Base-by-base conservation (phyloP, 2,329 filamentous ascomycete genomes). In the Calonectria crousiana region DNA sequence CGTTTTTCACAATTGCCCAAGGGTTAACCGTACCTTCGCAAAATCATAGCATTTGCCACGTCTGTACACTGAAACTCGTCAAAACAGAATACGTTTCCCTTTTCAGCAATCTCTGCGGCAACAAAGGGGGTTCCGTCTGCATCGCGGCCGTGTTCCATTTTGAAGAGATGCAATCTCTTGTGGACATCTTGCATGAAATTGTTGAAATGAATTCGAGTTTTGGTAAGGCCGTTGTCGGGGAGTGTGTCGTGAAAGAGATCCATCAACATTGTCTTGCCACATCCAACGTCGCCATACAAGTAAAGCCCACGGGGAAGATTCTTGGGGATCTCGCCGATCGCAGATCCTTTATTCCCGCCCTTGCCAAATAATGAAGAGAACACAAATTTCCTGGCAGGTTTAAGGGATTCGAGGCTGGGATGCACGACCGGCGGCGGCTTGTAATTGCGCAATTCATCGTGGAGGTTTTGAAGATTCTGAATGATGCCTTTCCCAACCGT, bases 141-240 rank as follows among this genome's bases (percentile, higher is more conserved):
- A 79, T 98, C 95, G 82, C 93, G 95, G 36, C 97, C 97, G 83
- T 98, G 92, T 80, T 93, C 87, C 90, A 97, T 93, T 87, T 98
- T 98, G 86, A 98, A 93, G 82, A 92, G 92, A 87, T 98, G 97
- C 80, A 98, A 87, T 74, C 96, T 91, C 84, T 93, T 95, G 86
- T 99, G 97, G 64, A 98, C 94, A 84, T 98, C 95, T 85, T 98
- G 97, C 97, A 99, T 99, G 88, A 99, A 99, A 84, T 98, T 98
- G 88, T 98, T 95, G 86, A 99, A 99, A 87, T 99, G 97, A 81
- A 99, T 98, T 62, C 97, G 91, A 60, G 93, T 97, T 87, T 98
- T 98, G 38, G 92, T 92, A 72, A 89, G 90, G 77, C 98, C 95
- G 74, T 93, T 93, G 20, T 88, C 84, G 0, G 97, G 97, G 28